phyloP scores from a whole-genome alignment of 805 yeast species.

The Blastobotrys attinorum region DNA sequence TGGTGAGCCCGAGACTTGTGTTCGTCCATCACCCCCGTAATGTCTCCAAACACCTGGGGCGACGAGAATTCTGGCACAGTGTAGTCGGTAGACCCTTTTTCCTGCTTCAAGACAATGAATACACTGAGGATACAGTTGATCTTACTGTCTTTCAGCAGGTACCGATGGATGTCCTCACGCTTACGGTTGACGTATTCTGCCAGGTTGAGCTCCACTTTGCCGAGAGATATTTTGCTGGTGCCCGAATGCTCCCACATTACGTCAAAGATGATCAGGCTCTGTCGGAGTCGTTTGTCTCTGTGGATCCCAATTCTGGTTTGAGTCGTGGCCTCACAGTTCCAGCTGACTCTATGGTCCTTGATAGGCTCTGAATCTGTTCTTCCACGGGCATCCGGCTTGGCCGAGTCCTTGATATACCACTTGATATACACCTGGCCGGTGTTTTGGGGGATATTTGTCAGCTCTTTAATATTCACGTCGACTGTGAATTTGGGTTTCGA shows the following conservation, averaged over 20 bases:
- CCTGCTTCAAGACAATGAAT: constrained; percentile 42
- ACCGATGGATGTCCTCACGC: constrained; percentile 39
- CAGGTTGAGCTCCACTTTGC: constrained; percentile 58
- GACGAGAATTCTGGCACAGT: constrained; percentile 32
- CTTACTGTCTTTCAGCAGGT: constrained; percentile 67
- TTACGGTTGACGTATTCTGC: constrained; percentile 58
- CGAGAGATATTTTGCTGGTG: constrained; percentile 45
- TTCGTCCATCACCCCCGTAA: constrained; percentile 35
- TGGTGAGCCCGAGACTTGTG: constrained; percentile 4
- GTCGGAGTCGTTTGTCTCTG: constrained; percentile 30
- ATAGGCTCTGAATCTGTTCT: constrained; percentile 39
- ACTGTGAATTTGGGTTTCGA: constrained; percentile 52
- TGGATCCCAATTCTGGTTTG: constrained; percentile 36
- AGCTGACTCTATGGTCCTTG: constrained; percentile 43
- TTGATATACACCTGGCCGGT: constrained; percentile 61
- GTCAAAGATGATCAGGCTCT: constrained; percentile 34
- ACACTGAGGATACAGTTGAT: constrained; percentile 72
- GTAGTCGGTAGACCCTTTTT: constrained; percentile 38
- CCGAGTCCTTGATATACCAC: constrained; percentile 51
- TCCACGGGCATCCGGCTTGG: constrained; percentile 37
- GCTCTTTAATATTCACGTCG: constrained; percentile 50
- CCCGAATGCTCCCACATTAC: constrained; percentile 37
- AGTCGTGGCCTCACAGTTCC: constrained; percentile 37
- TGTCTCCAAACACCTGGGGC: constrained; percentile 42
- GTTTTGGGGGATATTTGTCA: constrained; percentile 79